A percentile compares a stretch with the other conserved stretches of the same genome.
phyloP scores from a whole-genome alignment of 2,329 filamentous ascomycete species.

The Fusarium ambrosium region DNA sequence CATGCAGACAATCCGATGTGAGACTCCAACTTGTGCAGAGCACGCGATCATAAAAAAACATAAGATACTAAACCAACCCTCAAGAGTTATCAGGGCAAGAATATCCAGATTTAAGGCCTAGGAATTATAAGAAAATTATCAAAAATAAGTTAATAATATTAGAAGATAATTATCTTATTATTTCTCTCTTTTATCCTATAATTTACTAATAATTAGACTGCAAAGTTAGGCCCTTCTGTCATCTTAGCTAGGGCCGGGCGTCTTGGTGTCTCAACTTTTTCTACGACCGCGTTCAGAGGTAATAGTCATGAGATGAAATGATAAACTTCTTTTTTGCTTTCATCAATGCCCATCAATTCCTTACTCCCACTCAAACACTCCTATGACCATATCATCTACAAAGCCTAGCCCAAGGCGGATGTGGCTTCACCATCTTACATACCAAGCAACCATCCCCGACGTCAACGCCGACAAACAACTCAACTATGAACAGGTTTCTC shows the following conservation, averaged over 20 bases:
- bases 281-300: background rate
- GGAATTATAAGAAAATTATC: too few relatives aligned
- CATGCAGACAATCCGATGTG: background rate
- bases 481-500: slow-evolving; percentile 11
- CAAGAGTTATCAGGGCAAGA: too few relatives aligned
- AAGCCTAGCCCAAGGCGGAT: slow-evolving; percentile 22
- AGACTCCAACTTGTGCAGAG: background rate
- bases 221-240: too few relatives aligned
- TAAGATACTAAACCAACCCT: too few relatives aligned
- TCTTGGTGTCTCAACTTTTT: too few relatives aligned
- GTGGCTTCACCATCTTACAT: slow-evolving; percentile 23
- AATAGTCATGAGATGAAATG: background rate
- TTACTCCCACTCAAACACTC: background rate
- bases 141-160: too few relatives aligned
- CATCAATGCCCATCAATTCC: slow-evolving; percentile 11
- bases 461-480: slow-evolving; percentile 5
- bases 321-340: background rate
- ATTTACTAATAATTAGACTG: too few relatives aligned
- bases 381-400: background rate
- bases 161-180: too few relatives aligned
- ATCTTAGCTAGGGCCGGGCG: too few relatives aligned
- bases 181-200: too few relatives aligned
- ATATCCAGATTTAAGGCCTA: too few relatives aligned
- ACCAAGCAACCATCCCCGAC: slow-evolving; percentile 2
- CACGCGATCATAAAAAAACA: too few relatives aligned